Conservation (phyloP, 306 rosid genomes). For the Acacia crassicarpa region DNA sequence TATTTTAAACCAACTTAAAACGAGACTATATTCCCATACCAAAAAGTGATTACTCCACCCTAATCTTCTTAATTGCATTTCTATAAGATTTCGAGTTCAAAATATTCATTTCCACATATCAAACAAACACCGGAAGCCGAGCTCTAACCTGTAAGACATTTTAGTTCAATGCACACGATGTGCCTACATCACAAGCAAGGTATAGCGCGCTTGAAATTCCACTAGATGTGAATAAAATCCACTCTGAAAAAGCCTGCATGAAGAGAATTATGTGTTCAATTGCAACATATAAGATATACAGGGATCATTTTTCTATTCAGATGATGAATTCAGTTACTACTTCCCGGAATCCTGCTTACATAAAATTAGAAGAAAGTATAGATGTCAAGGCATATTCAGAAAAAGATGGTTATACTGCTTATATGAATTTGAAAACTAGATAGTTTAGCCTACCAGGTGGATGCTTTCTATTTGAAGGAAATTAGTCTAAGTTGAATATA, state of each 20-base stretch:
- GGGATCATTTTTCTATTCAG: background rate
- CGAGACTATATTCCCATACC: background rate
- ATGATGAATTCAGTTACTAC: background rate
- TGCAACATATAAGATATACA: constrained; percentile 7
- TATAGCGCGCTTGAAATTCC: constrained; percentile 88
- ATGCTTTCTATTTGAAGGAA: background rate
- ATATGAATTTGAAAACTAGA: background rate
- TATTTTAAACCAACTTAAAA: background rate
- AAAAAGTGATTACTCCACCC: background rate
- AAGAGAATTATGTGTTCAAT: constrained; percentile 21
- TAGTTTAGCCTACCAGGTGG: constrained; percentile 18
- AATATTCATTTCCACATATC: background rate
- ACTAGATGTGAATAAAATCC: constrained; percentile 83
- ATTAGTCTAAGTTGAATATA: background rate
- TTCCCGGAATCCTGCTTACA: background rate
- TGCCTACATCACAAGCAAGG: constrained; percentile 97
- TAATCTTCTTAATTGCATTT: constrained; percentile 12
- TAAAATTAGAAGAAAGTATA: background rate
- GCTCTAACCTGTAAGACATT: constrained; percentile 72
- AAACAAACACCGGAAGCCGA: constrained; percentile 24
- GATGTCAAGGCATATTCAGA: background rate
- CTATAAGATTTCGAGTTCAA: background rate
- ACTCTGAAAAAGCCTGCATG: constrained; percentile 85
- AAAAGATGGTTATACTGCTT: background rate
- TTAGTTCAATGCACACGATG: constrained; percentile 80